Base-by-base conservation (phyloP, 2,329 filamentous ascomycete genomes). In the Coniella lustricola region DNA sequence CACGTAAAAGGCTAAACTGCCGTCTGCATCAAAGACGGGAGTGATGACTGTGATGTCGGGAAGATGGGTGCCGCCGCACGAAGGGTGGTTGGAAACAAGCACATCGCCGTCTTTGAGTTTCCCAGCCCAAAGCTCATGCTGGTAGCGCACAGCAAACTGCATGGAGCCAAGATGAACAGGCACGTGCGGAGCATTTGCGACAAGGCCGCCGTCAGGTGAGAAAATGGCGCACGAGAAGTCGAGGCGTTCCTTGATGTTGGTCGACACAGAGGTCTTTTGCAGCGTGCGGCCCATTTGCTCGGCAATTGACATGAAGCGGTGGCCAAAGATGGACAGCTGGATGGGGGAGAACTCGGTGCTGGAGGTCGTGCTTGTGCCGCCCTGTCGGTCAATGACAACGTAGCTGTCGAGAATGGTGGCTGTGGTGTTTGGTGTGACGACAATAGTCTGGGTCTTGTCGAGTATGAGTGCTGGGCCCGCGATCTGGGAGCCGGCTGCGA, bases 161-260 rank as follows among this genome's bases (percentile, higher is more conserved):
- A 90, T 90, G 20, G 81, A 85, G 14, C 85, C 85, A 3, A 90
- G 68, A 61, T 89, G 85, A 1, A 88, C 85, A 0, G 85, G 85
- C 1, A 90, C 71, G 67, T 90, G 85, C 0, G 86, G 86, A 7
- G 85, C 79, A 60, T 88, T 88, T 3, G 84, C 84, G 1, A 89
- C 85, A 0, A 90, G 70, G 0, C 82, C 83, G 8, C 85, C 86
- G 18, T 84, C 83, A 64, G 8, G 81, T 72, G 86, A 84, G 59
- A 91, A 91, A 0, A 91, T 70, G 2, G 87, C 87, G 55, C 87
- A 91, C 1, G 84, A 88, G 60, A 90, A 91, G 60, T 91, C 87
- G 1, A 91, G 72, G 3, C 86, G 77, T 60, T 91, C 87, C 58
- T 91, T 86, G 62, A 90, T 85, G 56, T 90, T 90, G 0, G 83